Conservation (phyloP, 148 eudicot species). For the Dysphania ambrosioides region DNA sequence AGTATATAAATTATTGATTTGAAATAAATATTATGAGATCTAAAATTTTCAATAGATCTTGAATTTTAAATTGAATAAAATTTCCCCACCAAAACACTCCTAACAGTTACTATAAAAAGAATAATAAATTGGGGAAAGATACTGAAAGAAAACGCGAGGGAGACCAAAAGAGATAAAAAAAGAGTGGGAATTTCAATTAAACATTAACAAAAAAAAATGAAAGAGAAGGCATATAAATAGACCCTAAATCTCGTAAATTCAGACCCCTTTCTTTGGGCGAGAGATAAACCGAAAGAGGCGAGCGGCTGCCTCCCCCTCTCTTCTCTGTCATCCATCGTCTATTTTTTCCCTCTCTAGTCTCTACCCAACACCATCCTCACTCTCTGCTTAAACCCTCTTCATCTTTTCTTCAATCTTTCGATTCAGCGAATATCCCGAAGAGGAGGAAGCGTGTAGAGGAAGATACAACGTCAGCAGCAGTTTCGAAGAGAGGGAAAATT, state of each 20-base stretch:
- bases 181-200: neutral
- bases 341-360: too few relatives aligned
- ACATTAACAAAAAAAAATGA: neutral
- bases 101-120: neutral
- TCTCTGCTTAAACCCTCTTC: slow-evolving; percentile 39
- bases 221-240: slow-evolving; percentile 30
- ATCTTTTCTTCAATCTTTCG: too few relatives aligned
- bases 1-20: too few relatives aligned
- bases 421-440: neutral
- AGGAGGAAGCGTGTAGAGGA: neutral
- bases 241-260: neutral
- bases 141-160: neutral
- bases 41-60: too few relatives aligned
- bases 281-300: slow-evolving; percentile 40
- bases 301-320: slow-evolving; percentile 1
- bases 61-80: too few relatives aligned
- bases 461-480: neutral
- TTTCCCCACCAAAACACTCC: neutral
- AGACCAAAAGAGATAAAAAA: too few relatives aligned
- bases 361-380: slow-evolving; percentile 8
- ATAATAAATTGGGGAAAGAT: neutral
- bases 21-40: too few relatives aligned
- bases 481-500: neutral
- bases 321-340: too few relatives aligned
- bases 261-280: slow-evolving; percentile 26